Evolutionary conservation across 2,329 filamentous ascomycete species (phyloP), one percentile per base, ranked within the genome.

Genomic region (Paraphaeosphaeria minitans): DNA sequence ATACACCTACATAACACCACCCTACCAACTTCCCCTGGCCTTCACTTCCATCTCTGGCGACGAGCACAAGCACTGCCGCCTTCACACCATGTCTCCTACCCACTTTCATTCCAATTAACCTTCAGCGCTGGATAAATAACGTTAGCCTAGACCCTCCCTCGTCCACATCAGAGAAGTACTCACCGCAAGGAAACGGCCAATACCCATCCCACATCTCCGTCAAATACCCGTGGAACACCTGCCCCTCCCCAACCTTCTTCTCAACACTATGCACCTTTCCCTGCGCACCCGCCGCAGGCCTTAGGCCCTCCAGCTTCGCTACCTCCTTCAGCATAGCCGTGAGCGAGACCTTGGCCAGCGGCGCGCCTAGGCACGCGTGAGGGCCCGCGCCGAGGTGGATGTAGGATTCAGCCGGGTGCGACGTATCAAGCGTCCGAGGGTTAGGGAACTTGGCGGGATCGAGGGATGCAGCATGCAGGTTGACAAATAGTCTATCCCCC

Each of bases 131-230:
- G 33, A 53, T 1, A 21, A 6, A 53, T 1, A 21, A 6, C 19
- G 6, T 6, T 27, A 22, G n/a, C 33, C 4, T 39, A 12, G n/a
- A 5, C 21, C 2, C 29, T 12, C 29, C 4, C 24, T 8, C 1
- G 46, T n/a, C 19, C 41, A n/a, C 21, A 4, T 19, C 31, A 53
- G 68, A 6, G 24, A 27, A 27, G 24, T 27, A 77, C 80, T 79
- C 69, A 81, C 80, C 75, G 55, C 75, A 78, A 52, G 80, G 80
- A 58, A 82, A 81, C 42, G 79, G 79, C 66, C 79, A 81, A 65
- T 75, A 80, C 65, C 70, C 73, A 70, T 81, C 78, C 76, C 78
- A 79, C 53, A 79, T 78, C 73, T 81, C 80, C 37, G 78, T 81
- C 73, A 83, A 64, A 59, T 81, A 83, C 24, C 74, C 73, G 68